These are phyloP conservation scores for Ogataea hybrid DNA, from an alignment of 1,139 yeast species.

Conservation along the genomic window DNA sequence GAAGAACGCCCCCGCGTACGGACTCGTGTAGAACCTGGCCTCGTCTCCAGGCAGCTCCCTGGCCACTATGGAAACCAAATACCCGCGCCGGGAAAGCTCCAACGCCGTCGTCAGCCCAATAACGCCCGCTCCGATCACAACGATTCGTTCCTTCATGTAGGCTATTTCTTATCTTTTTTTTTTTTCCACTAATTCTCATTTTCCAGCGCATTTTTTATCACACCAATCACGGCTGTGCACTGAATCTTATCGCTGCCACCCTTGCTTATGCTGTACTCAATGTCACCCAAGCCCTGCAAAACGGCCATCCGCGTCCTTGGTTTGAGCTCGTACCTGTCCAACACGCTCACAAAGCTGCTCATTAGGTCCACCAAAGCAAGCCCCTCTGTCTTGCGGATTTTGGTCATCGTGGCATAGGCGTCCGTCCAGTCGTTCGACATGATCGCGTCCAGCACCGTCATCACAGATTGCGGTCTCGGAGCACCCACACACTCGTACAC, in stretches of 20 bases:
- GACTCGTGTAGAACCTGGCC: constrained; percentile 24
- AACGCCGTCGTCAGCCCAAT: constrained; percentile 25
- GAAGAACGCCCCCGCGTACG: constrained; percentile 29
- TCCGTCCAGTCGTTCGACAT: constrained; percentile 88
- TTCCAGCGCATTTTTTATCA: constrained; percentile 61
- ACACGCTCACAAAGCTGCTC: constrained; percentile 67
- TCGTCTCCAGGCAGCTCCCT: constrained; percentile 26
- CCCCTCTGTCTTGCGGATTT: constrained; percentile 70
- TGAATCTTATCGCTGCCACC: constrained; percentile 95
- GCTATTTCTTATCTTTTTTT: background rate
- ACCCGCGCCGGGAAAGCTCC: constrained; percentile 21
- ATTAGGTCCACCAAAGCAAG: constrained; percentile 86
- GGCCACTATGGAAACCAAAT: constrained; percentile 24
- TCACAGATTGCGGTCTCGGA: constrained; percentile 86
- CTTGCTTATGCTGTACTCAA: constrained; percentile 85
- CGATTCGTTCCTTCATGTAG: constrained; percentile 18
- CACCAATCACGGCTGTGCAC: constrained; percentile 87
- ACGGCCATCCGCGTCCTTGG: constrained; percentile 60
- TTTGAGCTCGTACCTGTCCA: constrained; percentile 65
- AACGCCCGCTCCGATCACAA: constrained; percentile 27
- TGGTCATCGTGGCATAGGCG: constrained; percentile 61
- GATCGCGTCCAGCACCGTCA: constrained; percentile 69
- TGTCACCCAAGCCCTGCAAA: constrained; percentile 71
- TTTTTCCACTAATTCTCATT: constrained; percentile 21
- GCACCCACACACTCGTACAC: constrained; percentile 95